Base-by-base conservation (phyloP, 305 asterid genomes). In the Solanum hybrid region DNA sequence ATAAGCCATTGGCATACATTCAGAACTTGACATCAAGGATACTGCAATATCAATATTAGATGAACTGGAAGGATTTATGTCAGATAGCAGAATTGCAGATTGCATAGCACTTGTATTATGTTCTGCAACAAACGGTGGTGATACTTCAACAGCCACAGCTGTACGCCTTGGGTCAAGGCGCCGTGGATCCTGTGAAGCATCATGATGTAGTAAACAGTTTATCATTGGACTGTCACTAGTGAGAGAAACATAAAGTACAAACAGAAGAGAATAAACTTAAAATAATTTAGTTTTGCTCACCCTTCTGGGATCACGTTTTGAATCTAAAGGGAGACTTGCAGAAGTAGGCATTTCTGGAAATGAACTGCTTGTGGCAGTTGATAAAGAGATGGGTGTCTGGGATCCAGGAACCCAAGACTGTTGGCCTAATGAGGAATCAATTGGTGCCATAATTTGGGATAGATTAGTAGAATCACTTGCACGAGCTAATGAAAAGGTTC, bases 291-390 rank as follows among this genome's bases (percentile, higher is more conserved):
- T 84, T 81, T 92, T 88, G 88, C 93, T 92, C 95, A 98, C 99
- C 98, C 99, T 96, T 90, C 98, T 95, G 89, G 99, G 99, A 94
- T 98, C 99, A 89, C 99, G 99, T 91, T 94, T 98, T 75, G 97
- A 90, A 91, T 98, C 99, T 61, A 93, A 86, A 75, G 94, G 92
- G 72, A 90, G 93, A 94, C 91, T 93, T 89, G 92, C 89, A 79
- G 96, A 91, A 92, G 94, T 88, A 70, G 96, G 85, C 51, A 87
- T 76, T 91, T 96, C 99, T 41, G 93, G 85, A 45, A 92, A 89
- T 31, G 95, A 92, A 70, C 93, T 78, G 90, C 92, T 91, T 36
- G 91, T 86, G 34, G 38, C 84, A 91, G 90, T 94, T 89, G 94
- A 91, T 37, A 92, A 88, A 90, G 95, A 91, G 88, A 92, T 88